Evolutionary conservation across 176 grass and related monocot species (phyloP).

Genomic region (Chloris gayana): DNA sequence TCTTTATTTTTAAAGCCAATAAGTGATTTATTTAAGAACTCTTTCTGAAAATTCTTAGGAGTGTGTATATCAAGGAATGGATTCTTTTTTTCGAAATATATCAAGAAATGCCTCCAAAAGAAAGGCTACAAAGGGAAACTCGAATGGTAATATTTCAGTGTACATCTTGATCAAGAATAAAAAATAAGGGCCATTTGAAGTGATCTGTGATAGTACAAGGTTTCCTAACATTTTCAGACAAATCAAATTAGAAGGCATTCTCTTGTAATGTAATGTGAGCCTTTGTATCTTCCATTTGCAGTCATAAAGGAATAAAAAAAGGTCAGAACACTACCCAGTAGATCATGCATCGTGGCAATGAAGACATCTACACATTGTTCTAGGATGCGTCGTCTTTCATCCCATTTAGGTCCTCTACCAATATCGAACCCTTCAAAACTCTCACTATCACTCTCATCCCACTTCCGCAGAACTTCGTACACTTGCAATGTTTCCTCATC

Average conservation of each 20-base stretch:
- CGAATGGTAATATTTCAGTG: not conserved
- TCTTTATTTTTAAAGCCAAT: not conserved
- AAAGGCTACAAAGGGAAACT: not conserved
- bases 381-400: not conserved
- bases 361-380: slow-evolving; percentile 22
- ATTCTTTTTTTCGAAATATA: not conserved
- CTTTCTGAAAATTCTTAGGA: not conserved
- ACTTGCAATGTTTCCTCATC: slow-evolving; percentile 32
- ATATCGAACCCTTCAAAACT: slow-evolving; percentile 56
- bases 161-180: not conserved
- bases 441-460: slow-evolving; percentile 33
- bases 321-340: slow-evolving; percentile 42
- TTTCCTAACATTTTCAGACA: not conserved
- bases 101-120: slow-evolving; percentile 2
- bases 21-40: not conserved
- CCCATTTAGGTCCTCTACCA: slow-evolving; percentile 46
- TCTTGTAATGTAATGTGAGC: not conserved
- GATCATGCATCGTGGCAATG: slow-evolving; percentile 22
- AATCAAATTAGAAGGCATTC: not conserved
- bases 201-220: slow-evolving; percentile 5
- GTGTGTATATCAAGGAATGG: slow-evolving; percentile 2
- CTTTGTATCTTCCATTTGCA: slow-evolving; percentile 11
- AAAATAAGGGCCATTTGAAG: not conserved
- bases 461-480: slow-evolving; percentile 26
- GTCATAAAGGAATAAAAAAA: not conserved